Conservation (phyloP, 768 basidiomycete genomes). For the Leccinum incarnatum region DNA sequence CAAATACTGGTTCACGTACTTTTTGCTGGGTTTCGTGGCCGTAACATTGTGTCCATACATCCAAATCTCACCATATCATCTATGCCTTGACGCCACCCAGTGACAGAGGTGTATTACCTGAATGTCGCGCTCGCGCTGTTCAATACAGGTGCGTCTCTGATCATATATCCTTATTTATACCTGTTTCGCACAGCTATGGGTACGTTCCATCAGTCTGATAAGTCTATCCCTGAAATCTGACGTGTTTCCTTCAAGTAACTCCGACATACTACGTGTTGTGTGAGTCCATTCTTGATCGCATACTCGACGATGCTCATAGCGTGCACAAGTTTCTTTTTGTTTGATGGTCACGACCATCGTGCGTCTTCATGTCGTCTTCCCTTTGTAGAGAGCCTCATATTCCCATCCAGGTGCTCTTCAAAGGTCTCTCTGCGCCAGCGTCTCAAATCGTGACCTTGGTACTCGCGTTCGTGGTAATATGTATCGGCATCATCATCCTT, state of each 20-base stretch:
- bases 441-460: constrained; percentile 86
- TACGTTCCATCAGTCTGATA: constrained; percentile 29
- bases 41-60: constrained; percentile 68
- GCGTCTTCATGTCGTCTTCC: constrained; percentile 25
- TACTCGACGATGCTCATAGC: not conserved
- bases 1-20: constrained; percentile 90
- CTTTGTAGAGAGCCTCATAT: constrained; percentile 1
- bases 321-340: constrained; percentile 67
- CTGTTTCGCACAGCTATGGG: constrained; percentile 55
- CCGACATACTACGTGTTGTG: constrained; percentile 87
- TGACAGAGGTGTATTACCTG: constrained; percentile 91
- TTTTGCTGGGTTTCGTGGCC: constrained; percentile 78
- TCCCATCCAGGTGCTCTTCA: constrained; percentile 69
- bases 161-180: constrained; percentile 2
- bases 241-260: constrained; percentile 51
- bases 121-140: constrained; percentile 95
- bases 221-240: constrained; percentile 10
- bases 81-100: constrained; percentile 34
- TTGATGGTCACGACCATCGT: constrained; percentile 83
- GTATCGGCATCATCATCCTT: constrained; percentile 89
- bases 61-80: not conserved
- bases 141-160: constrained; percentile 63
- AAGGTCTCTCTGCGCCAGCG: constrained; percentile 78
- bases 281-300: constrained; percentile 34
- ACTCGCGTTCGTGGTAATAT: constrained; percentile 89